phyloP scores from a whole-genome alignment of 331 rosid species.

The Acacia concinna region DNA sequence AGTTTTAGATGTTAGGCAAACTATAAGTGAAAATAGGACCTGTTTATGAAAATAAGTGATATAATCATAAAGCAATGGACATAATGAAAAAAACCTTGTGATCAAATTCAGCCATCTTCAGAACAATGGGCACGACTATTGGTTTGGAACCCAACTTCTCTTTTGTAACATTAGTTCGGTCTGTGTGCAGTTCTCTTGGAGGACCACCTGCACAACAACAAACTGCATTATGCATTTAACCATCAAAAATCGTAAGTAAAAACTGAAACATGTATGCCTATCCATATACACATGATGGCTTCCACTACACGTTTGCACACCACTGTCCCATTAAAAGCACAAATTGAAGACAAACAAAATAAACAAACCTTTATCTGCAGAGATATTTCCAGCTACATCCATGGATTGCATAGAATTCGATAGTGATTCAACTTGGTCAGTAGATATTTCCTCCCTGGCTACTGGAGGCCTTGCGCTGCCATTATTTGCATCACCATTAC shows the following conservation, averaged over 20 bases:
- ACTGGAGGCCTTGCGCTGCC: slow-evolving; percentile 32
- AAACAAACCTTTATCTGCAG: slow-evolving; percentile 52
- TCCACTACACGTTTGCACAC: neutral
- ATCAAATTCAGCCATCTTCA: slow-evolving; percentile 96
- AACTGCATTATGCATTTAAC: slow-evolving; percentile 12
- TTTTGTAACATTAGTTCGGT: slow-evolving; percentile 42
- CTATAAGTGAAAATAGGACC: slow-evolving; percentile 15
- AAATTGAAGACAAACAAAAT: slow-evolving; percentile 21
- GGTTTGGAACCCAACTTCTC: slow-evolving; percentile 80
- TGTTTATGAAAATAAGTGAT: neutral
- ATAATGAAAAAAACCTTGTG: slow-evolving; percentile 65
- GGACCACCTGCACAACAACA: slow-evolving; percentile 55
- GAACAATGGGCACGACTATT: slow-evolving; percentile 78
- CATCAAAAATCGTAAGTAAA: slow-evolving; percentile 4
- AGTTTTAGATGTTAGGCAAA: slow-evolving; percentile 1
- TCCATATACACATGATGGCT: slow-evolving; percentile 18
- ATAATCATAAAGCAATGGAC: slow-evolving; percentile 22
- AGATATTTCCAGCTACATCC: slow-evolving; percentile 38
- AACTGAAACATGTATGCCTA: slow-evolving; percentile 8
- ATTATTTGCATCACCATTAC: slow-evolving; percentile 33
- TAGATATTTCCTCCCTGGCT: slow-evolving; percentile 39
- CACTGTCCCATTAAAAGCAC: slow-evolving; percentile 9
- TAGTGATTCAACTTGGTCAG: slow-evolving; percentile 44
- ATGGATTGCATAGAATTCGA: slow-evolving; percentile 48
- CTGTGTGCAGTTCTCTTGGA: slow-evolving; percentile 42